Evolutionary conservation across 2,329 filamentous ascomycete genomes (phyloP).

Genomic region (Trichophyton rubrum): DNA sequence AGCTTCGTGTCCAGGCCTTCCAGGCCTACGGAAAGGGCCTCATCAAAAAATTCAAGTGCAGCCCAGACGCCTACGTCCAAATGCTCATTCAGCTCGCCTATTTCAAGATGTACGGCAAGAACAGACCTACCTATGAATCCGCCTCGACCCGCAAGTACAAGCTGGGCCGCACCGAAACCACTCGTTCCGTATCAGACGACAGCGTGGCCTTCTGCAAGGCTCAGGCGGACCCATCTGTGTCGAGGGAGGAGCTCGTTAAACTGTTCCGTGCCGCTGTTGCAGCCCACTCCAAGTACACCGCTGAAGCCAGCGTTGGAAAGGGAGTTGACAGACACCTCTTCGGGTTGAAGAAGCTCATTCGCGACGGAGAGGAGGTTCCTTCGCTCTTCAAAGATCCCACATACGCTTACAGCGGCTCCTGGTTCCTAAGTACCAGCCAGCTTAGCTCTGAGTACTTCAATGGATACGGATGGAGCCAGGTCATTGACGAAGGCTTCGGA

Average conservation of each 20-base stretch:
- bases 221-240: constrained; percentile 57
- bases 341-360: constrained; percentile 80
- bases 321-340: constrained; percentile 96
- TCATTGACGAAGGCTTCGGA: constrained; percentile 88
- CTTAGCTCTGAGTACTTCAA: constrained; percentile 96
- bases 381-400: constrained; percentile 78
- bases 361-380: constrained; percentile 67
- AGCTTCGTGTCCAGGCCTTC: constrained; percentile 88
- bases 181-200: constrained; percentile 81
- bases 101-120: constrained; percentile 98
- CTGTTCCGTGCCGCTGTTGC: constrained; percentile 72
- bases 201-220: constrained; percentile 80
- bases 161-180: constrained; percentile 90
- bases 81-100: constrained; percentile 98
- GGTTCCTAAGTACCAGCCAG: constrained; percentile 83
- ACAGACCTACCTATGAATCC: constrained; percentile 93
- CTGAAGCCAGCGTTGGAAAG: constrained; percentile 76
- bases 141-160: constrained; percentile 92
- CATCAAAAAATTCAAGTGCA: constrained; percentile 99
- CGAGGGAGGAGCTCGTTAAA: constrained; percentile 53
- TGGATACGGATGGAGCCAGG: constrained; percentile 97
- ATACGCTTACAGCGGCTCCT: constrained; percentile 68
- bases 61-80: constrained; percentile 92
- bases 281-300: constrained; percentile 81
- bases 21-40: constrained; percentile 95